Percentiles rank a stretch among this genome's conserved stretches.
These are phyloP conservation scores for Plasmodium coatneyi DNA, from an alignment of 169 alveolate genomes.

Conservation along the genomic window DNA sequence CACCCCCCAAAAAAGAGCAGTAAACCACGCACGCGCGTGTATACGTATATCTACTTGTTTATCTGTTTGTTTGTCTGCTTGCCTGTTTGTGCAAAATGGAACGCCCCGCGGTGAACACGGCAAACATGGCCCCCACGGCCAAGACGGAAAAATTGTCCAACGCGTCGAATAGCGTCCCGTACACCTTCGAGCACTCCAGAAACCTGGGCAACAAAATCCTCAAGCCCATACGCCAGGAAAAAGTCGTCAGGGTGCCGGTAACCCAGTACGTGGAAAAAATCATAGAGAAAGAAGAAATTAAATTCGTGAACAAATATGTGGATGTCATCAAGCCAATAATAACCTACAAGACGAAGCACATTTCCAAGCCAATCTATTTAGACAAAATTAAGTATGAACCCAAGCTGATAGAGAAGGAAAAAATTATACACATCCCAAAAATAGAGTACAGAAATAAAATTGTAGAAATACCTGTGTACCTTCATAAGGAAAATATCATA, in stretches of 20 bases:
- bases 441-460: conserved; percentile 74
- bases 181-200: conserved; percentile 67
- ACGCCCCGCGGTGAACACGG: conserved; percentile 3
- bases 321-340: conserved; percentile 70
- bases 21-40: not conserved
- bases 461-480: conserved; percentile 68
- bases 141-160: not conserved
- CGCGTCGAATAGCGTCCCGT: conserved; percentile 22
- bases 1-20: not conserved
- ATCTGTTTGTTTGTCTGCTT: not conserved
- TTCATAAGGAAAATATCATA: conserved; percentile 72
- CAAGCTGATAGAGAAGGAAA: conserved; percentile 63
- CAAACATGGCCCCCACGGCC: not conserved
- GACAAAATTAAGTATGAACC: conserved; percentile 72
- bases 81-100: conserved; percentile 18
- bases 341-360: conserved; percentile 71
- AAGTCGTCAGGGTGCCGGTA: conserved; percentile 68
- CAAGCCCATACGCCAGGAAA: conserved; percentile 74
- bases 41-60: not conserved
- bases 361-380: conserved; percentile 65
- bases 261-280: conserved; percentile 71
- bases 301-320: conserved; percentile 69
- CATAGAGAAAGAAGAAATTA: conserved; percentile 62
- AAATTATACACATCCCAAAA: conserved; percentile 70
- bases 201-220: conserved; percentile 56